These are phyloP conservation scores for Neurospora tetrasperma DNA, from an alignment of 495 filamentous ascomycete species.

Conservation along the genomic window DNA sequence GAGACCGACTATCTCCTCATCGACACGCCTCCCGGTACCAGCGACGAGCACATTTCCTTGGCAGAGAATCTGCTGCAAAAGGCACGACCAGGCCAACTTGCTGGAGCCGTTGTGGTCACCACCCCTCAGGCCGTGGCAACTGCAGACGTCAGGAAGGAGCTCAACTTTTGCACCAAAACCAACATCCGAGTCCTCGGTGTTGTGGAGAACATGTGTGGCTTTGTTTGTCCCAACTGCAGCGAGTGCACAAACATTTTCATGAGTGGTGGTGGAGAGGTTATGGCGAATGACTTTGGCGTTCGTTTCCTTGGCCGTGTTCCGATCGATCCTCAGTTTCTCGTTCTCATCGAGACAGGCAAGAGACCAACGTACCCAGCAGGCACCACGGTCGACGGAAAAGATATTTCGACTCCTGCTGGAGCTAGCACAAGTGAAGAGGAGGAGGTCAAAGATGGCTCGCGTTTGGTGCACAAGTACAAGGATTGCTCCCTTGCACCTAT, in stretches of 20 bases:
- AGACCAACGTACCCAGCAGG: conserved; percentile 40
- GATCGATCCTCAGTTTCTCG: conserved; percentile 63
- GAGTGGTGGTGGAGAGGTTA: conserved; percentile 77
- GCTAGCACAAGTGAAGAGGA: conserved; percentile 8
- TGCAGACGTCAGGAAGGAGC: conserved; percentile 87
- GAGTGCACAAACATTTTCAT: conserved; percentile 89
- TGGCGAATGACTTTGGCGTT: conserved; percentile 79
- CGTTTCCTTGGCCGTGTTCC: conserved; percentile 80
- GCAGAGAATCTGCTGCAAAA: conserved; percentile 68
- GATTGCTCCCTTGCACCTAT: conserved; percentile 64
- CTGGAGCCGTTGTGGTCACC: conserved; percentile 87
- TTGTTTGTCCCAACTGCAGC: conserved; percentile 89
- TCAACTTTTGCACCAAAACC: conserved; percentile 90
- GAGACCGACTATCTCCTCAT: conserved; percentile 80
- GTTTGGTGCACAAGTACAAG: conserved; percentile 68
- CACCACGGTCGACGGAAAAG: conserved; percentile 37
- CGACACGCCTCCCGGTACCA: conserved; percentile 93
- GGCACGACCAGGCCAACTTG: conserved; percentile 49
- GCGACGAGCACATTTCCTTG: conserved; percentile 93
- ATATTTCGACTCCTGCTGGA: conserved; percentile 23
- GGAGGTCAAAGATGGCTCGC: conserved; percentile 37
- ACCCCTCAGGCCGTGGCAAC: conserved; percentile 92
- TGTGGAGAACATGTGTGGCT: conserved; percentile 96
- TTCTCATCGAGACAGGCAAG: conserved; percentile 43
- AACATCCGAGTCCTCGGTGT: conserved; percentile 75